Evolutionary conservation across 805 yeast genomes (phyloP).

Genomic region (Isabelozyma heimii): DNA sequence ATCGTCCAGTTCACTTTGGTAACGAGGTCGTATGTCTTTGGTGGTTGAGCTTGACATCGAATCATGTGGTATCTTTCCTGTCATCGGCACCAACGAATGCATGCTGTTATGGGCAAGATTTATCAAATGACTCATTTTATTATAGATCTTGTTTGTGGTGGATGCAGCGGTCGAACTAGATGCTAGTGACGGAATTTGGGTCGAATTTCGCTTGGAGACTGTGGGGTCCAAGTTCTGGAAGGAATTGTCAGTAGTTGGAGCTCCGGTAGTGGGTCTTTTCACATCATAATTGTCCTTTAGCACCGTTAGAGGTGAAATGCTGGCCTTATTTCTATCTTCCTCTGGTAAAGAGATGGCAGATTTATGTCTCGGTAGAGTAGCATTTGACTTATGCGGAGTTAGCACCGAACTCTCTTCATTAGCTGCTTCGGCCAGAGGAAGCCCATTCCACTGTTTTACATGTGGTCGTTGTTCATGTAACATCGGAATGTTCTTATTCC

Average conservation of each 20-base stretch:
- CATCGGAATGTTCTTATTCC: conserved; percentile 9
- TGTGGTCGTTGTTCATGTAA: conserved; percentile 6
- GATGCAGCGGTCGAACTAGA: conserved; percentile 1
- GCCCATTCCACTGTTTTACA: conserved; percentile 12
- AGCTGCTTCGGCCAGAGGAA: not conserved
- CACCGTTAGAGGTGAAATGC: conserved; percentile 26
- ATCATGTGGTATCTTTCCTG: not conserved
- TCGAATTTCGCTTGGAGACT: not conserved
- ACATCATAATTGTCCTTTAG: conserved; percentile 25
- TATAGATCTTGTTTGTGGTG: conserved; percentile 10
- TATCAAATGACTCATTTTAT: conserved; percentile 11
- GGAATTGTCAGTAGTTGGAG: conserved; percentile 17
- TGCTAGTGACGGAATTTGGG: not conserved
- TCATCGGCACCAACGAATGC: conserved; percentile 13
- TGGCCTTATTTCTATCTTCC: conserved; percentile 1
- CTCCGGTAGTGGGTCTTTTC: conserved; percentile 13
- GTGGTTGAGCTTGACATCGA: not conserved
- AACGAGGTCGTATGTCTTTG: conserved; percentile 3
- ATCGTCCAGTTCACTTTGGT: conserved; percentile 25
- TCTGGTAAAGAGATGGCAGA: not conserved
- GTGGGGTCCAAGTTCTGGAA: conserved; percentile 5
- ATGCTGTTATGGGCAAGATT: conserved; percentile 14
- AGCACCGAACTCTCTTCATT: not conserved
- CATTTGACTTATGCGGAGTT: too few relatives aligned
- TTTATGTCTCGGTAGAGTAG: too few relatives aligned